Base-by-base conservation (phyloP, 257 asterid species). In the Primulina tabacum region DNA sequence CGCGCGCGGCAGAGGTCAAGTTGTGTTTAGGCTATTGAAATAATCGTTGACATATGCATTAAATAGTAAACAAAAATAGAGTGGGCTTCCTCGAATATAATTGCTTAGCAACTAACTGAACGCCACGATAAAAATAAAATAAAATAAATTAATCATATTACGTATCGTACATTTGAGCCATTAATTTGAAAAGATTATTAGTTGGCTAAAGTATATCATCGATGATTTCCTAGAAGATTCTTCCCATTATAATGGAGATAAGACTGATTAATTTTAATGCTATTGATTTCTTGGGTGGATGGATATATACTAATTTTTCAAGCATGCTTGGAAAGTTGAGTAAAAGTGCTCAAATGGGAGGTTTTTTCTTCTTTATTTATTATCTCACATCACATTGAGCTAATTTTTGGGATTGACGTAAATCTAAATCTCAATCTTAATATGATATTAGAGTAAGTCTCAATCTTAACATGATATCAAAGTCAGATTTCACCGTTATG, bases 221-320 rank as follows among this genome's bases (percentile, higher is more conserved):
- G 59, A 11, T 28, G 11, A 14, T 52, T 73, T 76, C 76, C 62
- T 5, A 55, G 79, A 77, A 74, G 74, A 70, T 75, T 75, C 78
- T 65, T 69, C 66, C 75, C 69, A 60, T 29, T 60, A 55, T 62
- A 61, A 60, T 69, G 57, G 65, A 64, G 57, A 24, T 24, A 24
- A 24, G 26, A 50, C 57, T 50, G 16, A 16, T 5, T 50, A 4
- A 50, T 50, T 50, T 5, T 50, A 11, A 0, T 43, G 9, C 0
- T 11, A 1, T 43, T 43, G 38, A 38, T 38, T 4, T 14, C 12
- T 43, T 14, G 17, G 50, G 18, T 43, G 55, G 55, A 40, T 40
- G 6, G 0, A 43, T 2, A 28, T 3, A 28, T 28, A 4, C 1
- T 50, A 17, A 14, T 53, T 59, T 7, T 14, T 64, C 65, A 53